These are phyloP conservation scores for Clarireedia sp. DNA, from an alignment of 2,329 filamentous ascomycete species.

Conservation along the genomic window DNA sequence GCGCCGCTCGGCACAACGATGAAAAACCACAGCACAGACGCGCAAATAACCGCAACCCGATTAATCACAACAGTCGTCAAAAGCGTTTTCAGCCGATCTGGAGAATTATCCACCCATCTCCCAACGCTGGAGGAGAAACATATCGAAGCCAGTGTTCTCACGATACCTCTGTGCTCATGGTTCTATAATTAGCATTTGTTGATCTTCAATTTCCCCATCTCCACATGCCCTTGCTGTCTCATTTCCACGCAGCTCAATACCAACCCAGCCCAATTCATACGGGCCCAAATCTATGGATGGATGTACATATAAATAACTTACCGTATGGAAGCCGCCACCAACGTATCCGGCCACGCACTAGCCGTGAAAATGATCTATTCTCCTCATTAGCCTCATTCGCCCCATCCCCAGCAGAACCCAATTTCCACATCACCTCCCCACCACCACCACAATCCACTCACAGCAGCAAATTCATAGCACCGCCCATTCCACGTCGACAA, in stretches of 20 bases:
- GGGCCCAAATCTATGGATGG: neutral
- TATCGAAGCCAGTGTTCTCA: slow-evolving; percentile 33
- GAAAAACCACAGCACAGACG: slow-evolving; percentile 35
- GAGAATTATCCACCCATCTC: slow-evolving; percentile 35
- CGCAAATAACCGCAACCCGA: slow-evolving; percentile 33
- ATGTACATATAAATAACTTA: slow-evolving; percentile 18
- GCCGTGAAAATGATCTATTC: slow-evolving; percentile 46
- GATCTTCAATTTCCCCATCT: too few species aligned
- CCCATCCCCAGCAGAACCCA: too few species aligned
- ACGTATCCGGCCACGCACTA: slow-evolving; percentile 36
- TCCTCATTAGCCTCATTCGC: slow-evolving; percentile 13
- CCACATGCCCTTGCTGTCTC: neutral
- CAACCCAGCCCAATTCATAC: neutral
- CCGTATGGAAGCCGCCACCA: slow-evolving; percentile 34
- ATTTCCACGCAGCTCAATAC: slow-evolving; percentile 5
- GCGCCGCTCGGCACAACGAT: slow-evolving; percentile 20
- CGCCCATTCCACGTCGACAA: slow-evolving; percentile 51
- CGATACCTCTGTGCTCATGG: slow-evolving; percentile 26
- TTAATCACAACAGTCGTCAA: slow-evolving; percentile 36
- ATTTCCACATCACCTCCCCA: slow-evolving; percentile 16
- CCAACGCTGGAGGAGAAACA: slow-evolving; percentile 35
- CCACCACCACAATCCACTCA: slow-evolving; percentile 10
- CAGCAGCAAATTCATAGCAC: slow-evolving; percentile 33
- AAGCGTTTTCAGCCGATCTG: slow-evolving; percentile 34
- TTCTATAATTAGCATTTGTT: neutral